Percentiles rank a stretch among this genome's conserved stretches.
phyloP scores from a whole-genome alignment of 306 rosid species.

The Carpinus viminea region DNA sequence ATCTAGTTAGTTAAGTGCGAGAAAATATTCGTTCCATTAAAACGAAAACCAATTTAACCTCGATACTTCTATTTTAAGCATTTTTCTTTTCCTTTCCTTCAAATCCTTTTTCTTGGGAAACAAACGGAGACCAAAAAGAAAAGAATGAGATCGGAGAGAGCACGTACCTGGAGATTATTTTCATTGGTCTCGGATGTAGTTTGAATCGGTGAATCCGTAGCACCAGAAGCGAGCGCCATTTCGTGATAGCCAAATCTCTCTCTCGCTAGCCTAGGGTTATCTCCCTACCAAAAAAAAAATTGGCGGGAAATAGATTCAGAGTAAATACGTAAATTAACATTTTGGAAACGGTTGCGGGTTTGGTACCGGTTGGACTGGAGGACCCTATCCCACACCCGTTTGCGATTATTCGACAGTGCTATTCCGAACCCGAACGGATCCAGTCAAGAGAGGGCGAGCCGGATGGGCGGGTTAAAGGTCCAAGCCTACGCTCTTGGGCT shows the following conservation, averaged over 20 bases:
- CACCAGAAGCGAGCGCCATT: constrained; percentile 9
- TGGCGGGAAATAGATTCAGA: constrained; percentile 21
- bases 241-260: background rate
- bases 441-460: background rate
- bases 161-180: constrained; percentile 30
- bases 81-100: background rate
- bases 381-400: background rate
- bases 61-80: background rate
- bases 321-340: background rate
- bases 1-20: background rate
- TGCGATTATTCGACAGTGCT: no score
- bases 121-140: background rate
- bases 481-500: background rate
- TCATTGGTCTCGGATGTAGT: constrained; percentile 15
- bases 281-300: background rate
- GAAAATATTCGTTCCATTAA: background rate
- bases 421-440: background rate
- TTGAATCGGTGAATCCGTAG: constrained; percentile 22
- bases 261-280: background rate
- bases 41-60: background rate
- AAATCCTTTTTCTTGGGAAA: background rate
- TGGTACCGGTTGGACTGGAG: background rate
- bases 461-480: background rate
- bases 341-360: background rate
- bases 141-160: background rate